Conservation (phyloP, 2,329 filamentous ascomycete species). For the Macrophomina phaseolina region DNA sequence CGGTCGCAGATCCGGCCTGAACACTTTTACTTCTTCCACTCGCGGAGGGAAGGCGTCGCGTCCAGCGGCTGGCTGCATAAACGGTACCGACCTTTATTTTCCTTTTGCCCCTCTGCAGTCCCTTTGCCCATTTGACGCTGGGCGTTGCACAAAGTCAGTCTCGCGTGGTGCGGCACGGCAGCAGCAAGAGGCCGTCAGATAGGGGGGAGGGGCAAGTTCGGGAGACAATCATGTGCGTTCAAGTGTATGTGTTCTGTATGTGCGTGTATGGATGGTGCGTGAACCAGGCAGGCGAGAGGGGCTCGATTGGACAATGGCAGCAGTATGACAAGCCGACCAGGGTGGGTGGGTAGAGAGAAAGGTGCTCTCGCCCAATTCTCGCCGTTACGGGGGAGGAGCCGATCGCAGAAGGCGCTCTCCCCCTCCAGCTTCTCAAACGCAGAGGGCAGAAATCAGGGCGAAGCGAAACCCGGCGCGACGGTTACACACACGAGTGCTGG, state of each 20-base stretch:
- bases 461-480: slow-evolving; percentile 21
- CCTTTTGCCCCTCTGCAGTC: not conserved
- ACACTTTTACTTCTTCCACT: slow-evolving; percentile 18
- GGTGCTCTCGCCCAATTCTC: not conserved
- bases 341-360: not conserved
- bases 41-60: slow-evolving; percentile 17
- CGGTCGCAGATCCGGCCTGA: slow-evolving; percentile 25
- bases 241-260: not conserved
- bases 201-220: not conserved
- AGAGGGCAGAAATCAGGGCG: slow-evolving; percentile 5
- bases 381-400: slow-evolving; percentile 4
- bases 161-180: slow-evolving; percentile 20
- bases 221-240: not conserved
- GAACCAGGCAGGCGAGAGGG: not conserved
- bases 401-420: slow-evolving; percentile 1
- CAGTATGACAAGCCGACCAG: slow-evolving; percentile 5
- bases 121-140: not conserved
- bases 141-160: slow-evolving; percentile 15
- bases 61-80: slow-evolving; percentile 25
- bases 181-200: not conserved
- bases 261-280: not conserved
- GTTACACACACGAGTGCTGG: slow-evolving; percentile 21
- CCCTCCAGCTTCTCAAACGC: slow-evolving; percentile 2
- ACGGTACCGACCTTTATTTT: slow-evolving; percentile 8
- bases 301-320: slow-evolving; percentile 6